Evolutionary conservation across 768 basidiomycete species (phyloP).

Genomic region (Trametes punicea): DNA sequence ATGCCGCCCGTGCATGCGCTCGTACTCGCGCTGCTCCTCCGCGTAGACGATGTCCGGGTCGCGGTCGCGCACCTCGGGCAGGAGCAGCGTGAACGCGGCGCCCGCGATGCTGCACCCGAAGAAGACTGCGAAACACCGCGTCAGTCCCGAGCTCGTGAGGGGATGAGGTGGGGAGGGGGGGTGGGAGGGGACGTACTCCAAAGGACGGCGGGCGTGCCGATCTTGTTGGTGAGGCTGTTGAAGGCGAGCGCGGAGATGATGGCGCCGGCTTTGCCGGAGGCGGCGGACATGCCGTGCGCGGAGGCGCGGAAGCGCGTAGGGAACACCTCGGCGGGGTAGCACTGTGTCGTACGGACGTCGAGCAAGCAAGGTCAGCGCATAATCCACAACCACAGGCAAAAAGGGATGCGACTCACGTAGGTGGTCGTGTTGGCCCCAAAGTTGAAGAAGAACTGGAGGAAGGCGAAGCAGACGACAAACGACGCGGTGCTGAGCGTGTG

Average conservation of each 20-base stretch:
- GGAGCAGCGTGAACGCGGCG: slow-evolving; percentile 46
- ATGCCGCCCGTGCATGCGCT: slow-evolving; percentile 1
- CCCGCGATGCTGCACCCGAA: slow-evolving; percentile 61
- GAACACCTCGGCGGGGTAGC: slow-evolving; percentile 77
- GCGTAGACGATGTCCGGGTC: slow-evolving; percentile 47
- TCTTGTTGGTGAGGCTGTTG: slow-evolving; percentile 54
- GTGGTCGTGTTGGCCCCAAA: slow-evolving; percentile 65
- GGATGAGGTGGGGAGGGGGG: neutral
- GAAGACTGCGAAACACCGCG: slow-evolving; percentile 45
- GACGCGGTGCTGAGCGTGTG: slow-evolving; percentile 48
- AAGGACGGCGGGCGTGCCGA: slow-evolving; percentile 62
- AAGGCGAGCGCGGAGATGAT: slow-evolving; percentile 75
- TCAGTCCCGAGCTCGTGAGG: neutral
- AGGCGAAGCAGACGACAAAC: slow-evolving; percentile 71
- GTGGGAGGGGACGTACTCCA: slow-evolving; percentile 55
- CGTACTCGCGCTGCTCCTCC: slow-evolving; percentile 32
- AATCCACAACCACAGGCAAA: neutral
- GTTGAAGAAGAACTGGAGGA: slow-evolving; percentile 82
- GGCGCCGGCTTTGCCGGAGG: slow-evolving; percentile 70
- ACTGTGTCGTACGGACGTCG: slow-evolving; percentile 33
- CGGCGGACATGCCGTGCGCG: slow-evolving; percentile 75
- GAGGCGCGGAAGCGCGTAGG: slow-evolving; percentile 71
- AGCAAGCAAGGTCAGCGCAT: neutral
- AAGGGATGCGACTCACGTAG: slow-evolving; percentile 21
- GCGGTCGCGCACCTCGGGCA: slow-evolving; percentile 50